Evolutionary conservation across 1,284 basidiomycete genomes (phyloP), one percentile per base, ranked within the genome.

Genomic region (Cryptococcus sp.): DNA sequence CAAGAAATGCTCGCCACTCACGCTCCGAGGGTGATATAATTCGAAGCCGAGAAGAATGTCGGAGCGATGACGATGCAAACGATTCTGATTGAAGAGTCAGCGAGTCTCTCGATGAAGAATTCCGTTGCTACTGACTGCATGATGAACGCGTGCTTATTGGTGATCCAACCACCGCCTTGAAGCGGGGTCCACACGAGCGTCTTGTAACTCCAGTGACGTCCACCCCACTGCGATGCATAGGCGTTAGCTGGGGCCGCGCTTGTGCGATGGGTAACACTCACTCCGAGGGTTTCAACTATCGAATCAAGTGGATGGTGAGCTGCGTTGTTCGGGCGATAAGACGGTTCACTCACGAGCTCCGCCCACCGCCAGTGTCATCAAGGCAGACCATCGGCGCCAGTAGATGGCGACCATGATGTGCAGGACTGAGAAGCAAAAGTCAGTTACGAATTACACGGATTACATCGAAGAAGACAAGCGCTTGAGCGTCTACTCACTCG

Each of bases 11-110:
- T 35, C 30, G 30, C 13, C 42, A 61, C 63, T 55, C 47, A 64
- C 62, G 47, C 58, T 0, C 72, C 72, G 10, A 78, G 68, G 15
- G 73, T 46, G 55, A 73, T 61, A 51, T 74, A 76, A 57, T 71
- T 69, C n/a, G 64, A 67, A 0, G 72, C 73, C n/a, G 70, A 66
- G 62, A 70, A 65, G 62, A 76, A 74, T 0, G 70, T 69, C 8
- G 73, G 72, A 0, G 60, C 63, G 51, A 75, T 62, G 47, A 75
- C 65, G 40, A 71, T 55, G 27, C 62, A 66, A 42, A 60, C 57
- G 57, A 72, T 69, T 48, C 64, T 68, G 48, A n/a, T 8, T 1
- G 13, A 16, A 19, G 42, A 35, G 30, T 35, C 2, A 35, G 30
- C 13, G 30, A 4, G 30, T 35, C 13, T 13, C 13, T 35, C 30